Evolutionary conservation across 768 basidiomycete genomes (phyloP), one percentile per base, ranked within the genome.

Genomic region (Tricholoma flavovirens): DNA sequence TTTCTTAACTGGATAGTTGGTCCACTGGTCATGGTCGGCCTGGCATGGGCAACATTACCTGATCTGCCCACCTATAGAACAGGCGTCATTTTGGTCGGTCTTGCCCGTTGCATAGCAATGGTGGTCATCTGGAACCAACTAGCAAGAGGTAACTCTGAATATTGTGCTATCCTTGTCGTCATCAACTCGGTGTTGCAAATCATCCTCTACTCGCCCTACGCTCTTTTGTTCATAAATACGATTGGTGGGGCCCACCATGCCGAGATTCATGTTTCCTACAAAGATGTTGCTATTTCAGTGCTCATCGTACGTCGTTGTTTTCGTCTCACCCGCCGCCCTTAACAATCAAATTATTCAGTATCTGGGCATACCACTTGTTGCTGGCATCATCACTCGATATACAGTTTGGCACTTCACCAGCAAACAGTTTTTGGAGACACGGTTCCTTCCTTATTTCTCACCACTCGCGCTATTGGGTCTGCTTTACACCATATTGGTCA

Each of bases 31-130:
- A 94, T 93, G 91, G 80, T 92, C n/a, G 90, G 75, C 2, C 65
- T 90, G 24, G 90, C 91, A 1, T 93, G 90, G 88, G 89, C 87
- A 11, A 88, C 89, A 3, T 77, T 93, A 0, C 91, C 90, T 1
- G 90, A 93, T 65, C 76, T 87, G 1, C 83, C 84, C 19, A 77
- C 78, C 2, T 89, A 91, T 64, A 80, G 90, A 21, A 81, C 82
- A 0, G 92, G 92, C 2, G 86, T 94, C 3, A 86, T 93, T 62
- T 75, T 93, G 73, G 90, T 93, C 33, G 91, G 92, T 9, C 69
- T 90, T 21, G 88, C 86, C 11, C 74, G 85, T 46, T 88, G 80
- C 64, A 84, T 83, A 54, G 84, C 86, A 3, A 86, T 86, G 86
- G 86, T 89, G 58, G 81, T 88, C 74, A 86, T 93, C 43, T 92